phyloP scores from a whole-genome alignment of 768 basidiomycete species.

The Trametes coccinea region DNA sequence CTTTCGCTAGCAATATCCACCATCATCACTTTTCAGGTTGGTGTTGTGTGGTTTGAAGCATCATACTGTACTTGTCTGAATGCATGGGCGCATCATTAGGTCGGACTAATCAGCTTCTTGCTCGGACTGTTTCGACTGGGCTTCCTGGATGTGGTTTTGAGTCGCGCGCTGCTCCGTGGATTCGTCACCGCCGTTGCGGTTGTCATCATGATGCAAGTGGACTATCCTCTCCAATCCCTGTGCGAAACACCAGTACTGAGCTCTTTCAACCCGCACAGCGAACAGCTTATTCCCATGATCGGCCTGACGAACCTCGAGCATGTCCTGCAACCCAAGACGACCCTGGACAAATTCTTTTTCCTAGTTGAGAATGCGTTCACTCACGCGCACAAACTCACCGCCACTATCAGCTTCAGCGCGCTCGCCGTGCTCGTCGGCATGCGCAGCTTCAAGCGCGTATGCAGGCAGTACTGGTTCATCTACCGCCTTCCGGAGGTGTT shows the following conservation, averaged over 20 bases:
- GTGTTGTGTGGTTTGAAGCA: slow-evolving; percentile 14
- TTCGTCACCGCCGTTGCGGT: slow-evolving; percentile 85
- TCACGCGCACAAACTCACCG: slow-evolving; percentile 64
- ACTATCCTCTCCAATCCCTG: not conserved
- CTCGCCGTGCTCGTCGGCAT: slow-evolving; percentile 65
- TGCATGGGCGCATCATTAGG: slow-evolving; percentile 41
- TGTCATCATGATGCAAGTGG: slow-evolving; percentile 77
- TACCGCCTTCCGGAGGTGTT: slow-evolving; percentile 90
- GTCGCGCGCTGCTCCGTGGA: slow-evolving; percentile 83
- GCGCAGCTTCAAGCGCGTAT: slow-evolving; percentile 56
- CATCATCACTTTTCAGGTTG: slow-evolving; percentile 80
- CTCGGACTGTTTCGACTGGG: slow-evolving; percentile 88
- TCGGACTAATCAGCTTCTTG: slow-evolving; percentile 81
- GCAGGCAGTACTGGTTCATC: slow-evolving; percentile 66
- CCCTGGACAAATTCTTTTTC: slow-evolving; percentile 79
- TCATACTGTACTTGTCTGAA: not conserved
- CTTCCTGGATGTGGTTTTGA: slow-evolving; percentile 91
- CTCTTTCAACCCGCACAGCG: slow-evolving; percentile 41
- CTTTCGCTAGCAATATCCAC: slow-evolving; percentile 72
- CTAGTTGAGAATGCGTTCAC: slow-evolving; percentile 58
- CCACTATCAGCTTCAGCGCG: slow-evolving; percentile 72
- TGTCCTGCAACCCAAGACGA: slow-evolving; percentile 58
- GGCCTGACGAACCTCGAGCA: slow-evolving; percentile 65
- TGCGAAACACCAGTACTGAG: not conserved
- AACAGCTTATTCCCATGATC: slow-evolving; percentile 89